Percentiles rank a stretch among this genome's conserved stretches.
Conservation (phyloP, 768 basidiomycete species). For the Leccinum obscurum region DNA sequence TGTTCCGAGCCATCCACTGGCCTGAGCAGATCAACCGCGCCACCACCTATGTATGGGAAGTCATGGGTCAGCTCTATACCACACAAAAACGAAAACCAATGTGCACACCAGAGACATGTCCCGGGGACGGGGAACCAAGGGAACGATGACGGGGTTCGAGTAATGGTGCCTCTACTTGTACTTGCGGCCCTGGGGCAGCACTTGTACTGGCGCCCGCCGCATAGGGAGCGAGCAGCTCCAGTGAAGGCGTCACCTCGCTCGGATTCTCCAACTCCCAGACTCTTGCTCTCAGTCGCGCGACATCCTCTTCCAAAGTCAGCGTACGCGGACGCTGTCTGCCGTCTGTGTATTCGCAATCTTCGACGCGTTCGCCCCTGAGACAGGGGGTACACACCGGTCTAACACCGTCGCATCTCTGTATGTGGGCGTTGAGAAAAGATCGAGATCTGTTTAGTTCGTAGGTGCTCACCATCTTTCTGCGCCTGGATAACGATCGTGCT, state of each 20-base stretch:
- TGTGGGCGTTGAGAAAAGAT: background rate
- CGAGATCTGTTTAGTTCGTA: background rate
- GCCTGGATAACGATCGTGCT: conserved; percentile 29
- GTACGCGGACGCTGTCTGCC: conserved; percentile 60
- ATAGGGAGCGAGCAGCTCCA: conserved; percentile 56
- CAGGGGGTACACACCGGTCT: conserved; percentile 70
- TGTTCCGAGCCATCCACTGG: background rate
- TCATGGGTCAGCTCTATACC: background rate
- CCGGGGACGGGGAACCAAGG: background rate
- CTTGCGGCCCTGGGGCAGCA: background rate
- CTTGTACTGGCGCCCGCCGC: background rate
- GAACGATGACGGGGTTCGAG: background rate
- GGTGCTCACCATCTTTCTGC: conserved; percentile 47
- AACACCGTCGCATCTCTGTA: conserved; percentile 65
- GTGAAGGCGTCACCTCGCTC: conserved; percentile 43
- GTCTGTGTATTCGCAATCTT: conserved; percentile 73
- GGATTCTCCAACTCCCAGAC: conserved; percentile 60
- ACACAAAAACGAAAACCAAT: background rate
- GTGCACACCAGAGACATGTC: conserved; percentile 4
- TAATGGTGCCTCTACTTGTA: background rate
- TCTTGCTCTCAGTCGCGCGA: conserved; percentile 55
- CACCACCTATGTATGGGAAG: background rate
- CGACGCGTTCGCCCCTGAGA: conserved; percentile 53
- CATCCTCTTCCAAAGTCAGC: conserved; percentile 58
- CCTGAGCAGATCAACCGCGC: background rate